These are phyloP conservation scores for Harringtonia lauricola DNA, from an alignment of 2,329 filamentous ascomycete species.

Conservation along the genomic window DNA sequence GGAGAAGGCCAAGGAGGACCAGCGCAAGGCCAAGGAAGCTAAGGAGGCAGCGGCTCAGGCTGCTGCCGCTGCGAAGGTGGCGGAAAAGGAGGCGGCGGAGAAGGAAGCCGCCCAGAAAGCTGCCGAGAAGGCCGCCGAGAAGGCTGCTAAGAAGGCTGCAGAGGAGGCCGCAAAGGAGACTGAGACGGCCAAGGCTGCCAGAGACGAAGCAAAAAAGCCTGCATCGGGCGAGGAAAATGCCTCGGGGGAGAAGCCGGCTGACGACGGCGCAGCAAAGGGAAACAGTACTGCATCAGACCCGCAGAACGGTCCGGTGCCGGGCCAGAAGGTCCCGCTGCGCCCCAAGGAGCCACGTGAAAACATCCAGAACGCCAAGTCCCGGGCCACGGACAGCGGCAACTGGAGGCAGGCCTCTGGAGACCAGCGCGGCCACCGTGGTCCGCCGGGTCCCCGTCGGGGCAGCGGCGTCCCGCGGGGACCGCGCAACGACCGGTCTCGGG, in stretches of 20 bases:
- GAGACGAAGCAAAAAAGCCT: no score
- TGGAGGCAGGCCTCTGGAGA: slow-evolving; percentile 46
- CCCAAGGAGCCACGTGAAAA: slow-evolving; percentile 28
- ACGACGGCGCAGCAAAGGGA: slow-evolving; percentile 12
- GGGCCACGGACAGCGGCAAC: slow-evolving; percentile 45
- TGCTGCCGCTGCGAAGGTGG: slow-evolving; percentile 21
- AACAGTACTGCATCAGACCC: no score
- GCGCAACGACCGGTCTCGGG: slow-evolving; percentile 32
- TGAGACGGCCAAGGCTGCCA: slow-evolving; percentile 17
- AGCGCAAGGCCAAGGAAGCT: slow-evolving; percentile 52
- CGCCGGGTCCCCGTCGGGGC: slow-evolving; percentile 30
- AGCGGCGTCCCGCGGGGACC: slow-evolving; percentile 20
- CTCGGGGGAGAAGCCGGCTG: slow-evolving; percentile 18
- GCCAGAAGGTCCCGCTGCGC: slow-evolving; percentile 19
- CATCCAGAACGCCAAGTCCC: slow-evolving; percentile 37
- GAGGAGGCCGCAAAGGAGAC: neutral
- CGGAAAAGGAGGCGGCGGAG: slow-evolving; percentile 5
- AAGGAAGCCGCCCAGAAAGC: neutral
- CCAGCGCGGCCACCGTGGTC: slow-evolving; percentile 34
- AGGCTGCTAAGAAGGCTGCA: neutral
- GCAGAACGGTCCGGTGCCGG: slow-evolving; percentile 13
- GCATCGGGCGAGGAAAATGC: slow-evolving; percentile 6
- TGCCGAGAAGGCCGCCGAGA: neutral
- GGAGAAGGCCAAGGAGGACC: slow-evolving; percentile 73
- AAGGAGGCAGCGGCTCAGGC: slow-evolving; percentile 51